Percentiles rank a stretch among this genome's conserved stretches.
Evolutionary conservation across 352 stramenopile genomes (phyloP).

Genomic region (Thalassiosira hispida): DNA sequence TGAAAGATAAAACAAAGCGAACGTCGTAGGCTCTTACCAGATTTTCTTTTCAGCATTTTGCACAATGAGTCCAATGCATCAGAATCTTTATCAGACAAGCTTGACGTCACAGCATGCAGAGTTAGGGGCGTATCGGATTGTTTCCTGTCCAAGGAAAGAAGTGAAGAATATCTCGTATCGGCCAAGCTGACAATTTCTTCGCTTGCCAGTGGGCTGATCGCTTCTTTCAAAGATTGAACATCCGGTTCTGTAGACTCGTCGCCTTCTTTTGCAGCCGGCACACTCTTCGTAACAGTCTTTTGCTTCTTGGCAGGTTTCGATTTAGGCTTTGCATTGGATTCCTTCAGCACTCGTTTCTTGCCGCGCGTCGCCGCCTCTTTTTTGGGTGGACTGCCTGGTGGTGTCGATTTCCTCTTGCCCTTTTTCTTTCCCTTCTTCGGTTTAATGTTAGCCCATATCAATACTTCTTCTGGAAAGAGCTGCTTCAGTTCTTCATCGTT

Average conservation of each 20-base stretch:
- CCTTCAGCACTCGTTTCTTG: constrained; percentile 48
- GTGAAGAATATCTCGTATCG: constrained; percentile 56
- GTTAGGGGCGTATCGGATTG: constrained; percentile 22
- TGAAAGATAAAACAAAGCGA: neutral
- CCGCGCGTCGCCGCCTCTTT: constrained; percentile 9
- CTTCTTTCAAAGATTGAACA: constrained; percentile 19
- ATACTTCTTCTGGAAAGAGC: constrained; percentile 42
- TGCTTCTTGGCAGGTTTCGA: constrained; percentile 19
- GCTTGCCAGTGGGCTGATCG: constrained; percentile 26
- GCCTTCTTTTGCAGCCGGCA: constrained; percentile 1
- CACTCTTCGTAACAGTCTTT: neutral
- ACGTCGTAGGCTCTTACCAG: no score
- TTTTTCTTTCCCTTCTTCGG: constrained; percentile 13
- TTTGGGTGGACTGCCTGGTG: constrained; percentile 14
- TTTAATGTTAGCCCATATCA: constrained; percentile 50
- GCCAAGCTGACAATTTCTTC: constrained; percentile 51
- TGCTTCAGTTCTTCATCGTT: constrained; percentile 54
- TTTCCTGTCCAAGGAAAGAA: constrained; percentile 41
- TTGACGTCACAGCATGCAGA: constrained; percentile 62
- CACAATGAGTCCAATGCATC: constrained; percentile 43
- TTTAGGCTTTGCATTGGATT: constrained; percentile 36
- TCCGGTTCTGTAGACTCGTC: neutral
- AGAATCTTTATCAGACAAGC: constrained; percentile 54
- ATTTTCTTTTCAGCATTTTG: constrained; percentile 51
- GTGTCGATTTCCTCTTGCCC: constrained; percentile 10